Percentiles rank a stretch among this genome's conserved stretches.
These are phyloP conservation scores for Aspergillus tamarii DNA, from an alignment of 2,329 filamentous ascomycete genomes.

Conservation along the genomic window DNA sequence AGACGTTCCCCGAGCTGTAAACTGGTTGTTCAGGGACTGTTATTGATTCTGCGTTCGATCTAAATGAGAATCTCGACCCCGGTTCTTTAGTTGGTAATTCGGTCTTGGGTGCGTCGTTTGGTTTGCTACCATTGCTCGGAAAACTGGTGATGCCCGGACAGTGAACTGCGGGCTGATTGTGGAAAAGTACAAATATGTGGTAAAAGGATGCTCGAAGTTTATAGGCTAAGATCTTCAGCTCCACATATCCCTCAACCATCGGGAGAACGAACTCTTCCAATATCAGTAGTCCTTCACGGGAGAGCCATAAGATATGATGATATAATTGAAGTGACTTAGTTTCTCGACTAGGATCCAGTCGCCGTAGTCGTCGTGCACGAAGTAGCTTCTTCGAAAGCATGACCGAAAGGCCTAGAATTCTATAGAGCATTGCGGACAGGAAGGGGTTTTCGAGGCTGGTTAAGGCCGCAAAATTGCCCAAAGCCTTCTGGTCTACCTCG, in stretches of 20 bases:
- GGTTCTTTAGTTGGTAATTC: slow-evolving; percentile 23
- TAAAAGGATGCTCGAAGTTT: slow-evolving; percentile 94
- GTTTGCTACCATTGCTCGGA: slow-evolving; percentile 30
- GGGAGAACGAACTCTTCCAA: slow-evolving; percentile 85
- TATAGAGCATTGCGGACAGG: slow-evolving; percentile 77
- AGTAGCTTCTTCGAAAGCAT: slow-evolving; percentile 83
- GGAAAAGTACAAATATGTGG: slow-evolving; percentile 94
- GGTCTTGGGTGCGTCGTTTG: slow-evolving; percentile 33
- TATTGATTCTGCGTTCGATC: slow-evolving; percentile 21
- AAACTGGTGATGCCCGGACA: slow-evolving; percentile 56
- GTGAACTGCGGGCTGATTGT: slow-evolving; percentile 82
- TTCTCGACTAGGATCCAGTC: slow-evolving; percentile 75
- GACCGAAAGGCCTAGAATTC: slow-evolving; percentile 86
- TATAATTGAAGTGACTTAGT: slow-evolving; percentile 82
- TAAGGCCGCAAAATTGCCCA: slow-evolving; percentile 82
- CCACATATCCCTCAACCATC: slow-evolving; percentile 74
- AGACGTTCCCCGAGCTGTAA: neutral
- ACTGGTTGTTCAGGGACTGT: slow-evolving; percentile 10
- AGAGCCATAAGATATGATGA: slow-evolving; percentile 92
- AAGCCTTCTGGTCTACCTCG: slow-evolving; percentile 95
- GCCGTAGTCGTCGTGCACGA: slow-evolving; percentile 78
- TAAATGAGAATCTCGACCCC: slow-evolving; percentile 23
- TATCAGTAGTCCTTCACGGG: slow-evolving; percentile 85
- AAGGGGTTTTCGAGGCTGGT: slow-evolving; percentile 77
- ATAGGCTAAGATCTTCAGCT: slow-evolving; percentile 85